Evolutionary conservation across 2,329 filamentous ascomycete genomes (phyloP).

Genomic region (Cercospora sesami): DNA sequence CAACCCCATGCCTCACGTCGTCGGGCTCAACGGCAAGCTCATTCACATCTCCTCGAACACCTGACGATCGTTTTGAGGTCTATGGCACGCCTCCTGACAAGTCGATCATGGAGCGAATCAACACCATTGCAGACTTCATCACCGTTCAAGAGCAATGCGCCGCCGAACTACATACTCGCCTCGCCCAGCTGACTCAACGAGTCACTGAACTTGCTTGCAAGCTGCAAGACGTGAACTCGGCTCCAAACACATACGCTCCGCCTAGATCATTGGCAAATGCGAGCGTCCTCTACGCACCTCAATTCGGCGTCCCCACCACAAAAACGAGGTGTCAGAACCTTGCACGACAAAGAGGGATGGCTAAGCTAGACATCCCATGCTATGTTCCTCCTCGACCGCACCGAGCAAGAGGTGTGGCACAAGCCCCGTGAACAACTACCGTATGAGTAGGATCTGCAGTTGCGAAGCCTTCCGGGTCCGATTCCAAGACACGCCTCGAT

Average conservation of each 20-base stretch:
- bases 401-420: not conserved
- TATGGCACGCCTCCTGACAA: not conserved
- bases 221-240: not conserved
- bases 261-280: not conserved
- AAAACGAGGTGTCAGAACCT: not conserved
- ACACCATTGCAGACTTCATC: constrained; percentile 8
- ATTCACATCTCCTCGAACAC: not conserved
- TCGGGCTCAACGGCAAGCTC: not conserved
- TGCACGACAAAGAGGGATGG: constrained; percentile 1
- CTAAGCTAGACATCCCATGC: not conserved
- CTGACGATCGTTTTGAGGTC: not conserved
- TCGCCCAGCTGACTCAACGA: constrained; percentile 5
- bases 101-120: constrained; percentile 2
- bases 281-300: not conserved
- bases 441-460: not conserved
- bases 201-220: not conserved
- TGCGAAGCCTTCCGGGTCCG: not conserved
- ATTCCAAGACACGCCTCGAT: not conserved
- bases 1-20: not conserved
- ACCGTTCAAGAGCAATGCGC: constrained; percentile 4
- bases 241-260: not conserved
- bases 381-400: not conserved
- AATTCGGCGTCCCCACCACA: not conserved
- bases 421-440: not conserved
- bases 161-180: not conserved